Evolutionary conservation across 192 early-diverging fungal species (phyloP).

Genomic region (Gorgonomyces haynaldii): DNA sequence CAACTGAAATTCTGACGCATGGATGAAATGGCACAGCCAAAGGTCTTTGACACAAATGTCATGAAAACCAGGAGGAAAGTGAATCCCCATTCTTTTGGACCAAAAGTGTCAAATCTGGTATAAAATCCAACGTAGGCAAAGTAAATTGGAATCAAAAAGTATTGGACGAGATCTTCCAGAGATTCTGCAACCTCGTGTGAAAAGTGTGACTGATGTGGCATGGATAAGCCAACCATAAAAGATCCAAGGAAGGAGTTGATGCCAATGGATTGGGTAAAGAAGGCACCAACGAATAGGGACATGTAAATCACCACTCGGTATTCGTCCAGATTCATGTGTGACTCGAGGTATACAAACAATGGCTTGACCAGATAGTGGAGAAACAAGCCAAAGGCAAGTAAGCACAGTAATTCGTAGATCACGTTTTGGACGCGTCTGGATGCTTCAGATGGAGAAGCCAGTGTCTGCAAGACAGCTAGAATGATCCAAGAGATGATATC

Average conservation of each 20-base stretch:
- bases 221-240: slow-evolving; percentile 64
- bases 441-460: not conserved
- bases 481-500: slow-evolving; percentile 66
- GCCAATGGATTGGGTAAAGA: slow-evolving; percentile 66
- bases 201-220: slow-evolving; percentile 68
- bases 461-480: not conserved
- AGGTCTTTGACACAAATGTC: slow-evolving; percentile 66
- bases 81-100: slow-evolving; percentile 56
- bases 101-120: slow-evolving; percentile 60
- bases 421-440: not conserved
- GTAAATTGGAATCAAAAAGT: slow-evolving; percentile 72
- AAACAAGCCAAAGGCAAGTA: not conserved
- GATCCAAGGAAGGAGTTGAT: slow-evolving; percentile 78
- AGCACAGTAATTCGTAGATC: not conserved
- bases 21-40: slow-evolving; percentile 55
- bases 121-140: slow-evolving; percentile 75
- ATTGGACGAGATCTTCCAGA: slow-evolving; percentile 67
- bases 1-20: slow-evolving; percentile 50
- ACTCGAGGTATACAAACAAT: not conserved
- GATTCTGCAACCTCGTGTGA: slow-evolving; percentile 67
- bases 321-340: not conserved
- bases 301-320: not conserved
- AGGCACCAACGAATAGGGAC: slow-evolving; percentile 17
- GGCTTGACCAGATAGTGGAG: not conserved
- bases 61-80: slow-evolving; percentile 56